Evolutionary conservation across 2,329 filamentous ascomycete genomes (phyloP), one percentile per base, ranked within the genome.

Genomic region (Neonectria magnoliae): DNA sequence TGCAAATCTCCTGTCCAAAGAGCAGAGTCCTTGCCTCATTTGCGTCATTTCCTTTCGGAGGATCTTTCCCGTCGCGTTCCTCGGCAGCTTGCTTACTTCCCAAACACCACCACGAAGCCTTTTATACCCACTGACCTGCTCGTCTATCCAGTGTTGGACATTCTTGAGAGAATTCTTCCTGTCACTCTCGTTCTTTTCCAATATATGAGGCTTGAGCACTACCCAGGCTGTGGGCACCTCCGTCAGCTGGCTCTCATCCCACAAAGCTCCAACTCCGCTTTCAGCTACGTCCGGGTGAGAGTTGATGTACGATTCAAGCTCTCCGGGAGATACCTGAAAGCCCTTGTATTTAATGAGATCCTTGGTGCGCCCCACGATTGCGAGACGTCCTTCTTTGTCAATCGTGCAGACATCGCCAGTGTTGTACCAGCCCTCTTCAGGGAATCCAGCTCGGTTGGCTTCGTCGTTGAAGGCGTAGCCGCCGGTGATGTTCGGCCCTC

Each of bases 361-460:
- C 57, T 82, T 82, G 3, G 78, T 79, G 1, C 80, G 69, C 2
- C 79, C 80, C 9, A 81, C 75, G 13, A 82, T 76, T 41, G 70
- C 76, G 6, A 81, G 60, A 3, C 72, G 68, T 2, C 78, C 78
- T 1, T 76, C 47, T 0, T 60, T 55, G 58, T 79, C 77, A 33
- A 81, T 74, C 2, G 69, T 76, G 50, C 80, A 82, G 1, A 84
- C 78, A 59, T 84, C 82, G 1, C 82, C 82, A 0, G 82, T 84
- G 51, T 80, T 81, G 57, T 81, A 81, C 81, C 81, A 84, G 0
- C 79, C 80, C 3, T 72, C 54, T 11, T 75, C 64, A 5, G 78
- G 77, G 47, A 83, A 81, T 3, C 73, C 77, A 10, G 76, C 76
- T 27, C 72, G 67, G 22, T 78, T 82, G 1, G 77, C 78, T 33